A percentile compares a stretch with the other conserved stretches of the same genome.
phyloP scores from a whole-genome alignment of 345 rosid species.

The Gossypium sturtianum region DNA sequence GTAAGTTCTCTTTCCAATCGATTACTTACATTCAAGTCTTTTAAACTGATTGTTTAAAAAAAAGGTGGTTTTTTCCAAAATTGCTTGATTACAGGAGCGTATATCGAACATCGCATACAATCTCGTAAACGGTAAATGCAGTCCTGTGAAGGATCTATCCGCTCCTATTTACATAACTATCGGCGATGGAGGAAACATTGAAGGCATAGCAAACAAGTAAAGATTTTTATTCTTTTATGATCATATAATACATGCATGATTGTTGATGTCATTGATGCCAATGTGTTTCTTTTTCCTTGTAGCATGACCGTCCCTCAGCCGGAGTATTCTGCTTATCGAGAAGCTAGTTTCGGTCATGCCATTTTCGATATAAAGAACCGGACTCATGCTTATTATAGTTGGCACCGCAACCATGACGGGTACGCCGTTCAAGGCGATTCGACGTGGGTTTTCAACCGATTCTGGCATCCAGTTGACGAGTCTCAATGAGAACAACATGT shows the following conservation, averaged over 20 bases:
- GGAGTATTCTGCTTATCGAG: conserved; percentile 75
- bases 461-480: conserved; percentile 58
- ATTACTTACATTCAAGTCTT: too few species aligned
- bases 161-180: background rate
- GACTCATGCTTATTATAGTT: conserved; percentile 70
- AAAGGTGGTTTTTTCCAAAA: background rate
- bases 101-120: background rate
- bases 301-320: conserved; percentile 34
- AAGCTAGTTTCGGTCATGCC: conserved; percentile 91
- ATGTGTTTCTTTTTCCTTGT: background rate
- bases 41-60: background rate
- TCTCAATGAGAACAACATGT: background rate
- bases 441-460: conserved; percentile 75
- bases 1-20: conserved; percentile 34
- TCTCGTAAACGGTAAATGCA: background rate
- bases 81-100: background rate
- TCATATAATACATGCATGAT: background rate
- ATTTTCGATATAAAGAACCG: conserved; percentile 71
- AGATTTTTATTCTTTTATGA: background rate
- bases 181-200: background rate
- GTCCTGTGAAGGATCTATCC: background rate
- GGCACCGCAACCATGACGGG: conserved; percentile 91
- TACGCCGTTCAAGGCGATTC: conserved; percentile 73
- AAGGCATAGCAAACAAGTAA: background rate
- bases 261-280: background rate